These are phyloP conservation scores for Colletotrichum chrysophilum DNA, from an alignment of 2,329 filamentous ascomycete genomes.

Conservation along the genomic window DNA sequence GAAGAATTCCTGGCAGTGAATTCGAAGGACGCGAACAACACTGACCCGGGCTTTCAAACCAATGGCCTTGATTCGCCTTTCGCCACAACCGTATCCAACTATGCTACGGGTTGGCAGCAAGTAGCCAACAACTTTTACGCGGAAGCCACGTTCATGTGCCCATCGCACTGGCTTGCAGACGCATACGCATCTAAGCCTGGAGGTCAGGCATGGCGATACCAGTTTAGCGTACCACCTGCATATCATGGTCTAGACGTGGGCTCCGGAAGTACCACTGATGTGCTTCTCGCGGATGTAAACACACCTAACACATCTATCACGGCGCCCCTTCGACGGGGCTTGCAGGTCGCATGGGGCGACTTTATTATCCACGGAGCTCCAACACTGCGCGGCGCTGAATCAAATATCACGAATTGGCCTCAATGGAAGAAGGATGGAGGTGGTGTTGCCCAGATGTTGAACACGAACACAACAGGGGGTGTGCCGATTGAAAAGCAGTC, in stretches of 20 bases:
- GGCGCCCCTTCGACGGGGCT: background rate
- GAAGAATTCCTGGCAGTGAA: background rate
- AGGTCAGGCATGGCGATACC: background rate
- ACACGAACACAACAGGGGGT: slow-evolving; percentile 3
- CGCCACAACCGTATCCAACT: slow-evolving; percentile 2
- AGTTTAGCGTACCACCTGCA: background rate
- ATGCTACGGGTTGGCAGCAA: slow-evolving; percentile 13
- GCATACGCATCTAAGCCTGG: slow-evolving; percentile 2
- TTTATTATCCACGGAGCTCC: background rate
- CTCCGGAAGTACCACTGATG: background rate
- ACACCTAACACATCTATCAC: background rate
- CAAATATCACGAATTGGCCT: background rate
- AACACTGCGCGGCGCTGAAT: background rate
- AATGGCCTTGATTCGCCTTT: background rate
- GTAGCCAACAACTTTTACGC: slow-evolving; percentile 12
- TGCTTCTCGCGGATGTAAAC: background rate
- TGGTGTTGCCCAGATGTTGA: background rate
- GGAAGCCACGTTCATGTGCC: slow-evolving; percentile 1
- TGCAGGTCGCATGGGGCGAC: slow-evolving; percentile 8
- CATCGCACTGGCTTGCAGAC: slow-evolving; percentile 6
- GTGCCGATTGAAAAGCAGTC: background rate
- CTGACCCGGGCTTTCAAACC: slow-evolving; percentile 3
- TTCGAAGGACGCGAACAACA: slow-evolving; percentile 8
- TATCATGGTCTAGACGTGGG: slow-evolving; percentile 9
- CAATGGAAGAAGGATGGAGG: background rate